A percentile compares a stretch with the other conserved stretches of the same genome.
These are phyloP conservation scores for Entomortierella lignicola DNA, from an alignment of 192 early-diverging fungal species.

Conservation along the genomic window DNA sequence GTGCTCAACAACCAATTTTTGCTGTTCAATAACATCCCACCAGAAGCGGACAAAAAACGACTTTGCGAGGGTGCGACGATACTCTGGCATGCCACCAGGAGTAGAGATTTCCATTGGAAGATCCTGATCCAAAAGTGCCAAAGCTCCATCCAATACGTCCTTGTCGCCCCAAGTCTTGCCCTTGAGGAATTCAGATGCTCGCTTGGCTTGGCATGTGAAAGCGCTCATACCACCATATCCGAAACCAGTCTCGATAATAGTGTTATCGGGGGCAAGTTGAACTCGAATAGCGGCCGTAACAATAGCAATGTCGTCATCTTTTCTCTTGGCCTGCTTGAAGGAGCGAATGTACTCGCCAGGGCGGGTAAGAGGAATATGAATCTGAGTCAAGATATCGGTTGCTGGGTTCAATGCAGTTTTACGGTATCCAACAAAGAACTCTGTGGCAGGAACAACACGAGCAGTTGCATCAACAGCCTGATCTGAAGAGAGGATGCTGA, in stretches of 20 bases:
- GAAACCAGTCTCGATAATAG: conserved; percentile 68
- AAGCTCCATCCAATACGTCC: conserved; percentile 55
- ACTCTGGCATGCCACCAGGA: conserved; percentile 79
- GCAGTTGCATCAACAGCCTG: conserved; percentile 46
- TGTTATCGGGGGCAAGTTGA: conserved; percentile 58
- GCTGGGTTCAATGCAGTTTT: conserved; percentile 72
- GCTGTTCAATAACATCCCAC: conserved; percentile 61
- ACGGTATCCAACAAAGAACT: conserved; percentile 89
- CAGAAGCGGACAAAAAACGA: conserved; percentile 78
- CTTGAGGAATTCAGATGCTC: conserved; percentile 53
- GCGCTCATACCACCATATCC: conserved; percentile 86
- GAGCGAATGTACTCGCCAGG: conserved; percentile 71
- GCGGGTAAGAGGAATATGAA: conserved; percentile 73
- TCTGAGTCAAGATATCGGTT: conserved; percentile 74
- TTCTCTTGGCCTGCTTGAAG: conserved; percentile 91
- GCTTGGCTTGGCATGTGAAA: conserved; percentile 68
- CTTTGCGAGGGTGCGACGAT: conserved; percentile 68
- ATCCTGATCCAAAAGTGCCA: conserved; percentile 55
- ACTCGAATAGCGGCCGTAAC: conserved; percentile 81
- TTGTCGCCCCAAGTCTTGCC: conserved; percentile 70
- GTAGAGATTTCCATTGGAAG: conserved; percentile 58
- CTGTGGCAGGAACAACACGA: conserved; percentile 67
- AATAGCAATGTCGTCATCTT: conserved; percentile 91
- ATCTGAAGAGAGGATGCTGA: conserved; percentile 59
- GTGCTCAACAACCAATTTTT: conserved; percentile 28